Base-by-base conservation (phyloP, 768 basidiomycete genomes). In the Xerocomus potaroensis region DNA sequence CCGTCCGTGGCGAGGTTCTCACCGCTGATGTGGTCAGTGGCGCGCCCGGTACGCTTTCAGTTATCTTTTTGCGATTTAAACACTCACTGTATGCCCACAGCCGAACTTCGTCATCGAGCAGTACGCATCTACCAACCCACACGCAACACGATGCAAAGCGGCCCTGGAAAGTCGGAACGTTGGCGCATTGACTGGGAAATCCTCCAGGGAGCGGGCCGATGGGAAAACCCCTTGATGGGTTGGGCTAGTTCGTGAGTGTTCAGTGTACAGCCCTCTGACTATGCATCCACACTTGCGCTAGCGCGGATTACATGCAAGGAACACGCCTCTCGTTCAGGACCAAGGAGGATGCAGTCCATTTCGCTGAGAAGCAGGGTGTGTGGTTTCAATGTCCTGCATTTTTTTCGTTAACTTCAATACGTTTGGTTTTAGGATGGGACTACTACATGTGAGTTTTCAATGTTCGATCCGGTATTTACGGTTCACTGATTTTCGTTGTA, bases 221-320 rank as follows among this genome's bases (percentile, higher is more conserved):
- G 95, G 95, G 93, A 97, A 76, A 99, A 98, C 62, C 91, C 91
- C 4, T 66, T 99, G 55, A 99, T 98, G 91, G 95, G 95, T 35
- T 99, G 80, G 75, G 94, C 93, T 0, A 89, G 85, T 72, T 92
- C 91, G 88, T 94, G 64, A 69, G 88, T 77, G 11, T n/a, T 47
- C 18, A 3, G 43, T 32, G 33, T 35, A 21, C 5, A 26, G 29
- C 27, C 23, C 12, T 43, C 39, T 53, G 44, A 30, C 27, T 4
- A 11, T 15, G 21, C 35, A 36, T 50, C 27, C 15, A 57, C 23
- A 2, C 27, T 19, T 26, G 34, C 16, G 15, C 50, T 38, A 91
- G 91, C 53, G 93, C 91, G 47, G 93, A 97, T 68, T 97, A 96
- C 68, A 87, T 95, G 85, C 93, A 97, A 64, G 91, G 87, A 16